phyloP scores from a whole-genome alignment of 225 moss, liverwort and hornwort species.

The Thuidium tamariscinum region DNA sequence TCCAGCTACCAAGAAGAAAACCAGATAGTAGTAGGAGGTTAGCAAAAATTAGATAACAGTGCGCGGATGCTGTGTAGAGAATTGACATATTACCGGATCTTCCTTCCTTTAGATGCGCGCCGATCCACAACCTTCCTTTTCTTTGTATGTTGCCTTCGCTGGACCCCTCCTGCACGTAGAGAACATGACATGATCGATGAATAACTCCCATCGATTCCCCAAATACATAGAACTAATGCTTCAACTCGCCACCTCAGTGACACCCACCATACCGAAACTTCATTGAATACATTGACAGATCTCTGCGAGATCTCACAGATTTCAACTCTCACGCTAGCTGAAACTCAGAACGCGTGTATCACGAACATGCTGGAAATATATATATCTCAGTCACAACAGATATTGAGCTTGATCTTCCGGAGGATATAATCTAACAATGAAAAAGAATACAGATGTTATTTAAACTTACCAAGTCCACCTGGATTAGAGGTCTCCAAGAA shows the following conservation, averaged over 20 bases:
- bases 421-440: neutral
- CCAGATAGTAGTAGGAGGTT: neutral
- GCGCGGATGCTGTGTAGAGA: neutral
- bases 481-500: constrained; percentile 81
- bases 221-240: neutral
- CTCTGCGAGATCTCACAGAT: neutral
- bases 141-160: constrained; percentile 43
- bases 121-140: constrained; percentile 94
- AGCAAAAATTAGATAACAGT: neutral
- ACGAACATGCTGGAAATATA: neutral
- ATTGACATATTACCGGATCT: constrained; percentile 44
- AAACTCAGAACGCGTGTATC: neutral
- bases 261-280: neutral
- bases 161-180: constrained; percentile 21
- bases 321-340: neutral
- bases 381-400: neutral
- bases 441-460: neutral
- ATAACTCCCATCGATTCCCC: neutral
- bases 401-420: neutral
- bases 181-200: neutral
- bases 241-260: neutral
- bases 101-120: constrained; percentile 97
- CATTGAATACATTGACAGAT: neutral
- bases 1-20: neutral
- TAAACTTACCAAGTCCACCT: constrained; percentile 36